Evolutionary conservation across 352 stramenopile genomes (phyloP), one percentile per base, ranked within the genome.

Genomic region (Phytophthora cactorum): DNA sequence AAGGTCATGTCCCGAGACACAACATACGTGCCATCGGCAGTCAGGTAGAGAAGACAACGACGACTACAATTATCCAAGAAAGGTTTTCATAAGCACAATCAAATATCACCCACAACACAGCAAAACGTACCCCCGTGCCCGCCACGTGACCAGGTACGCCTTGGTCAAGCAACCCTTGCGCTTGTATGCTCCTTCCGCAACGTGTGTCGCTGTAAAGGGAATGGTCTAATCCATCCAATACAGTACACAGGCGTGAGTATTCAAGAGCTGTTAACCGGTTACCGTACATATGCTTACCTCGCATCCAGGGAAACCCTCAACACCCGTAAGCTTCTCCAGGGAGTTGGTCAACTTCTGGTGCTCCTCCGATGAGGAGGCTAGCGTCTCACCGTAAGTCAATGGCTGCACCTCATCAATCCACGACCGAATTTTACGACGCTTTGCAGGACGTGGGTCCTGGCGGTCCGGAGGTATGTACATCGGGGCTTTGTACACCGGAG

Each of bases 401-500:
- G 85, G 81, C 9, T 80, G 31, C 4, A 95, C 88, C 10, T 95
- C 86, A 45, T 96, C 88, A 59, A 91, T 75, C 88, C 88, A 96
- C 46, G 88, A 91, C 10, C 88, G 86, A 46, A 96, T 93, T 79
- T 96, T 96, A 32, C 88, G 86, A 31, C 86, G 84, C 69, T 96
- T 96, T 0, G 85, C 62, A 22, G 81, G 75, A 22, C 83, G 83
- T 25, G 79, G 64, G 3, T 90, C 79, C 39, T 82, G 72, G 6
- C 78, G 83, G 59, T 87, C 70, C 22, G 86, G 81, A 25, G 81
- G 84, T 56, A 87, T 90, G 63, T 93, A 90, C 51, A 90, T 75
- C 10, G 86, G 82, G 8, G 88, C 73, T 62, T 86, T 91, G 68
- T 93, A 95, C 32, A 79, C 78, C 4, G 86, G 86, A 57, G 68